Evolutionary conservation across 805 yeast species (phyloP), one percentile per base, ranked within the genome.

Genomic region (Wickerhamiella lipophila): DNA sequence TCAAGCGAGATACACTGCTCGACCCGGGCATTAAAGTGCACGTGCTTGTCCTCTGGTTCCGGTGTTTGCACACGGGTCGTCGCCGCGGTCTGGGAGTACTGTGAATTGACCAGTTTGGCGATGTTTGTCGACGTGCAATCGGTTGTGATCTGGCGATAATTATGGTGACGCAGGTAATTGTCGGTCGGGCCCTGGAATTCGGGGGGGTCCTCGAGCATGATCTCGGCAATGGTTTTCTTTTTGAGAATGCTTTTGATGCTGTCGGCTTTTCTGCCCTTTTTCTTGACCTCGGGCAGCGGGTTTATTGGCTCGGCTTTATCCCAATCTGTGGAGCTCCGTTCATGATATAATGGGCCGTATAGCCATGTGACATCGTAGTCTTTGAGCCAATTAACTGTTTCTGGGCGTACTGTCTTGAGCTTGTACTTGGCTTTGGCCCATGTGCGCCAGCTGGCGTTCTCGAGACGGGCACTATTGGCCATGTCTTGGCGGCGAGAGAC

Each of bases 361-460:
- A 92, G 74, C 98, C 98, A 92, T 1, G 96, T 87, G 9, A 92
- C 96, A 64, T 92, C 99, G 51, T 82, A 81, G 59, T 92, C 99
- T 66, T 94, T 92, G 40, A 86, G 78, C 99, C 99, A 92, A 64
- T 92, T 89, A 42, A 92, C 83, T 32, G 77, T 75, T 59, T 86
- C 94, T 1, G 99, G 98, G 16, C 88, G 78, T 6, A 89, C 84
- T 0, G 98, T 92, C 25, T 68, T 62, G 42, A 79, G 65, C 23
- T 77, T 70, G 55, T 75, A 73, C 56, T 81, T 75, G 46, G 83
- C 72, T 65, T 88, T 87, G 12, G 89, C 82, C 96, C 96, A 89
- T 16, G 95, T 86, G 60, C 97, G 74, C 96, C 96, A 89, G 45
- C 84, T 73, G 13, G 95, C 89, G 59, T 83, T 83, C 60, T 83